Percentiles rank a stretch among this genome's conserved stretches.
Evolutionary conservation across 108 stramenopile species (phyloP).

Genomic region (Stephanodiscus minutulus): DNA sequence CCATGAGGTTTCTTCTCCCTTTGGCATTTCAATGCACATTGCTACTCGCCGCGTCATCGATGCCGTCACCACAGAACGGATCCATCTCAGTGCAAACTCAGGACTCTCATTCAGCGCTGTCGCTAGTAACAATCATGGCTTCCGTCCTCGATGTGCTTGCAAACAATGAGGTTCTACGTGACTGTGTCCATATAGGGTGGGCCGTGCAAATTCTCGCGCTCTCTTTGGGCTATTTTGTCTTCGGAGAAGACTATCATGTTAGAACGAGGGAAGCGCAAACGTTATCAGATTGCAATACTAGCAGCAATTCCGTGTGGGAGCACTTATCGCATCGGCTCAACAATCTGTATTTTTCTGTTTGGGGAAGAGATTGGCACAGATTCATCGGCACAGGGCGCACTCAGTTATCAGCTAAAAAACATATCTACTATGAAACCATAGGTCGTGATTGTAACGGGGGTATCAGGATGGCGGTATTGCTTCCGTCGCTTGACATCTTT

Average conservation of each 20-base stretch:
- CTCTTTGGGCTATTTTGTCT: slow-evolving; percentile 20
- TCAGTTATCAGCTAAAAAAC: slow-evolving; percentile 13
- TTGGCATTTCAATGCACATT: slow-evolving; percentile 35
- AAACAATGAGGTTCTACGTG: slow-evolving; percentile 26
- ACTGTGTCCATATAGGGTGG: slow-evolving; percentile 42
- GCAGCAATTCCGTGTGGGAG: slow-evolving; percentile 27
- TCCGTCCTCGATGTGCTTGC: slow-evolving; percentile 32
- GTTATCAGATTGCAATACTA: slow-evolving; percentile 1
- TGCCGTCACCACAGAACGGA: neutral
- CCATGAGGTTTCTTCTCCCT: slow-evolving; percentile 25
- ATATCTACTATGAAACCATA: slow-evolving; percentile 14
- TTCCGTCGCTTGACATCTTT: slow-evolving; percentile 31
- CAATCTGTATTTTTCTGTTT: slow-evolving; percentile 26
- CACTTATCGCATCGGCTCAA: slow-evolving; percentile 16
- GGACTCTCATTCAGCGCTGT: slow-evolving; percentile 7
- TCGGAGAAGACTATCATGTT: slow-evolving; percentile 17
- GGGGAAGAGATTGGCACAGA: slow-evolving; percentile 23
- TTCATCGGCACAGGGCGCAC: neutral
- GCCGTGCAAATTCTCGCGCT: slow-evolving; percentile 31
- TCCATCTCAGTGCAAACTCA: neutral
- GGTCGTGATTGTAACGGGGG: slow-evolving; percentile 5
- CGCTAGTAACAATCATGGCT: slow-evolving; percentile 28
- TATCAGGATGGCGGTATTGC: slow-evolving; percentile 11
- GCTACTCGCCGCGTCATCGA: slow-evolving; percentile 13
- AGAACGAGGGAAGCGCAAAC: neutral